A percentile compares a stretch with the other conserved stretches of the same genome.
Evolutionary conservation across 1,284 basidiomycete genomes (phyloP).

Genomic region (Anthracocystis walkeri): DNA sequence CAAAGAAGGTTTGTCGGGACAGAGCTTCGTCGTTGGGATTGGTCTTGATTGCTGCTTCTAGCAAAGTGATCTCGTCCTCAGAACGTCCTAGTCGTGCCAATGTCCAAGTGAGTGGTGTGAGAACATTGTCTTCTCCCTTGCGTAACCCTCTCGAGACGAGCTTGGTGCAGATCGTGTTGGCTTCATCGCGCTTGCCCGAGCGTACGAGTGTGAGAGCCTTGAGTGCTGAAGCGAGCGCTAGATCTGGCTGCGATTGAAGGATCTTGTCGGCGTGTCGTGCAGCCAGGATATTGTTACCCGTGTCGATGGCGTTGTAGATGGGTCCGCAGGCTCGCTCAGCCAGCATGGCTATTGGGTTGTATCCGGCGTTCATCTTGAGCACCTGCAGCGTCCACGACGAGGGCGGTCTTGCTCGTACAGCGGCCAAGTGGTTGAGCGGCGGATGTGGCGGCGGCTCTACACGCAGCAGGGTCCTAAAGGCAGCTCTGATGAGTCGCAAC

Average conservation of each 20-base stretch:
- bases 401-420: slow-evolving; percentile 12
- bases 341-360: slow-evolving; percentile 49
- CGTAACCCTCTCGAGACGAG: slow-evolving; percentile 79
- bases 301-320: slow-evolving; percentile 58
- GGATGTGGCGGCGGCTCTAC: background rate
- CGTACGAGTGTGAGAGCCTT: slow-evolving; percentile 85
- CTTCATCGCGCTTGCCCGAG: slow-evolving; percentile 83
- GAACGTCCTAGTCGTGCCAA: slow-evolving; percentile 80
- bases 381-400: slow-evolving; percentile 10
- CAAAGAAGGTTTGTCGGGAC: slow-evolving; percentile 81
- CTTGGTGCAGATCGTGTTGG: slow-evolving; percentile 81
- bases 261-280: slow-evolving; percentile 48
- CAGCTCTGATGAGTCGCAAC: slow-evolving; percentile 14
- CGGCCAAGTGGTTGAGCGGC: slow-evolving; percentile 16
- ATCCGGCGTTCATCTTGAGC: slow-evolving; percentile 33
- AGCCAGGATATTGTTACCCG: slow-evolving; percentile 47
- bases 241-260: slow-evolving; percentile 45
- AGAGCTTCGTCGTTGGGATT: slow-evolving; percentile 83
- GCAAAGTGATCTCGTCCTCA: slow-evolving; percentile 70
- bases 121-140: slow-evolving; percentile 70
- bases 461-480: slow-evolving; percentile 5
- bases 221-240: slow-evolving; percentile 72
- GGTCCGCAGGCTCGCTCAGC: slow-evolving; percentile 55
- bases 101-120: slow-evolving; percentile 83
- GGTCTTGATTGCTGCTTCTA: slow-evolving; percentile 71